A percentile compares a stretch with the other conserved stretches of the same genome.
These are phyloP conservation scores for Lachnellula occidentalis DNA, from an alignment of 2,329 filamentous ascomycete genomes.

Conservation along the genomic window DNA sequence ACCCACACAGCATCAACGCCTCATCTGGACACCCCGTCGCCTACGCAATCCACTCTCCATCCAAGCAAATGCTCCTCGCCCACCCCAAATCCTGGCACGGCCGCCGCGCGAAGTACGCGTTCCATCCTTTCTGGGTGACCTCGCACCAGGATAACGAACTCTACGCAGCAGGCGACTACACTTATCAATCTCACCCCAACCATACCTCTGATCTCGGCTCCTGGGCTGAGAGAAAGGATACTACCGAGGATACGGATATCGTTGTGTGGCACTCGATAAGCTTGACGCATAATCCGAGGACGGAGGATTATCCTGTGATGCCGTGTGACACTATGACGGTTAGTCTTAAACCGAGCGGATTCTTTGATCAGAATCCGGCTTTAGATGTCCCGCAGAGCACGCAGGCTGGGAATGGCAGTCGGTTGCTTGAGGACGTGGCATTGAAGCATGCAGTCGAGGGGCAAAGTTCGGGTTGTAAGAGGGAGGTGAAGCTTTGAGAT, in stretches of 20 bases:
- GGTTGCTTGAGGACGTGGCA: constrained; percentile 12
- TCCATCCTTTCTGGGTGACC: constrained; percentile 82
- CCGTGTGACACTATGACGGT: constrained; percentile 77
- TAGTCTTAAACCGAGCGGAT: constrained; percentile 45
- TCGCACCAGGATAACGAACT: constrained; percentile 57
- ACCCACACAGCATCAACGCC: constrained; percentile 72
- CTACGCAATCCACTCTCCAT: constrained; percentile 83
- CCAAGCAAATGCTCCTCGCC: constrained; percentile 70
- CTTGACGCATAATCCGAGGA: constrained; percentile 77
- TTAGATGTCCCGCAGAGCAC: constrained; percentile 37
- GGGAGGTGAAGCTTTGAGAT: constrained; percentile 6
- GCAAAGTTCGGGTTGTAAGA: constrained; percentile 2
- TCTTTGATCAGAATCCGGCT: constrained; percentile 45
- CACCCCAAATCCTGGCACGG: constrained; percentile 76
- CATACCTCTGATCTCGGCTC: constrained; percentile 43
- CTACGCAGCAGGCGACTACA: constrained; percentile 31
- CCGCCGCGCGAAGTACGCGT: constrained; percentile 83
- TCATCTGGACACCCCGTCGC: constrained; percentile 76
- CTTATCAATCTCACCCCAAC: constrained; percentile 28
- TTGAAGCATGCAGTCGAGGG: constrained; percentile 7
- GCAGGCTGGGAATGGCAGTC: constrained; percentile 18
- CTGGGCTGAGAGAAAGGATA: constrained; percentile 74
- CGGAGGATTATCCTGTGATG: constrained; percentile 89
- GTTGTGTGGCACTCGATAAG: constrained; percentile 89
- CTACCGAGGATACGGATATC: constrained; percentile 80